phyloP scores from a whole-genome alignment of 805 yeast genomes.

The Debaryomyces tyrocola region DNA sequence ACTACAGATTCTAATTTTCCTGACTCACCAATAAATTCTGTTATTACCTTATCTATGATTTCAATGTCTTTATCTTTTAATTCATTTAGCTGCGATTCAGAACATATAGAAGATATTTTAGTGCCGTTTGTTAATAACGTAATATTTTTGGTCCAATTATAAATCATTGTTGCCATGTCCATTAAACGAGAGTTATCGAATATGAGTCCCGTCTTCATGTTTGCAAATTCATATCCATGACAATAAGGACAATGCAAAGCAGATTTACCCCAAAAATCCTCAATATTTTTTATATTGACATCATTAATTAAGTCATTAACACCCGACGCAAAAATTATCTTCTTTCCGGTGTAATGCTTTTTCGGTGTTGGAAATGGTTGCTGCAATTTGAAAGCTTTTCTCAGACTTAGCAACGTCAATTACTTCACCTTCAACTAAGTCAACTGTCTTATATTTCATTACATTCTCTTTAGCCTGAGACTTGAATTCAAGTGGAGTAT shows the following conservation, averaged over 20 bases:
- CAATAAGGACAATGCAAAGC: conserved; percentile 12
- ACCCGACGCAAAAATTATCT: conserved; percentile 12
- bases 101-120: background rate
- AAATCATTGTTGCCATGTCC: conserved; percentile 5
- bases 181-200: background rate
- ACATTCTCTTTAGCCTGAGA: conserved; percentile 4
- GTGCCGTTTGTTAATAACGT: conserved; percentile 6
- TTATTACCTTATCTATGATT: background rate
- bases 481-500: conserved; percentile 5
- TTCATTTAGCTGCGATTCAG: background rate
- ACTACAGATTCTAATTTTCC: background rate
- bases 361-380: background rate
- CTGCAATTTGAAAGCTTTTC: background rate
- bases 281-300: conserved; percentile 6
- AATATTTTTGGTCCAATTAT: conserved; percentile 11
- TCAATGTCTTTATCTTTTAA: background rate
- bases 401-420: background rate
- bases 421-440: conserved; percentile 6
- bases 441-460: conserved; percentile 1
- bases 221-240: conserved; percentile 13
- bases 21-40: background rate
- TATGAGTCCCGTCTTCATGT: conserved; percentile 8
- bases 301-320: conserved; percentile 9
- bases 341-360: conserved; percentile 1
- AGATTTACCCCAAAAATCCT: conserved; percentile 15